Percentiles rank a stretch among this genome's conserved stretches.
phyloP scores from a whole-genome alignment of 2,329 filamentous ascomycete genomes.

The Penicillium thymicola region DNA sequence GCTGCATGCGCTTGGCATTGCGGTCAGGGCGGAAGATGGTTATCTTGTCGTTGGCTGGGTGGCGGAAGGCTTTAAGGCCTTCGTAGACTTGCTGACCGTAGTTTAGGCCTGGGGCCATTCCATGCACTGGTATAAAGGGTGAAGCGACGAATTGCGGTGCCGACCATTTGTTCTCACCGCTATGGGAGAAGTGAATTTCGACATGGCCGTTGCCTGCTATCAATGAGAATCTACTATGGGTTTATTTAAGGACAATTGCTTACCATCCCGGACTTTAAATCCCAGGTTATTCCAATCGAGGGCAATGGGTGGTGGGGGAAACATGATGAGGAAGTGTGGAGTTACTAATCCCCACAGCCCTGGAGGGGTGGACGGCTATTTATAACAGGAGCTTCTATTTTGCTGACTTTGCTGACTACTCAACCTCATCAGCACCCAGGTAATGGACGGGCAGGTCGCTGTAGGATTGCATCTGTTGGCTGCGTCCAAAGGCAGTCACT shows the following conservation, averaged over 20 bases:
- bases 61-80: constrained; percentile 93
- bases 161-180: constrained; percentile 71
- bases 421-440: no score
- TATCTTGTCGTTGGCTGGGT: constrained; percentile 59
- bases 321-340: constrained; percentile 14
- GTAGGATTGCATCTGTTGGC: constrained; percentile 1
- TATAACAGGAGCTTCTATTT: background rate
- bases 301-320: constrained; percentile 33
- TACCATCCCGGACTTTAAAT: constrained; percentile 88
- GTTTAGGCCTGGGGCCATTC: constrained; percentile 92
- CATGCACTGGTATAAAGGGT: constrained; percentile 84
- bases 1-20: constrained; percentile 80
- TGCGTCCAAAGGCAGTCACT: constrained; percentile 28
- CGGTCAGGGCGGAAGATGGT: constrained; percentile 82
- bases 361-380: background rate
- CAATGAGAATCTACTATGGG: background rate
- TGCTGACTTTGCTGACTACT: constrained; percentile 1
- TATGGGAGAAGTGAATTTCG: constrained; percentile 75
- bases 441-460: constrained; percentile 2
- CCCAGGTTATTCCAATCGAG: constrained; percentile 87
- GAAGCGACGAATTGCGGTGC: constrained; percentile 74
- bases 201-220: constrained; percentile 82
- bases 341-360: background rate
- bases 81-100: constrained; percentile 98
- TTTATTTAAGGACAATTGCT: constrained; percentile 18